Evolutionary conservation across 2,329 filamentous ascomycete genomes (phyloP).

Genomic region (Canariomyces notabilis): DNA sequence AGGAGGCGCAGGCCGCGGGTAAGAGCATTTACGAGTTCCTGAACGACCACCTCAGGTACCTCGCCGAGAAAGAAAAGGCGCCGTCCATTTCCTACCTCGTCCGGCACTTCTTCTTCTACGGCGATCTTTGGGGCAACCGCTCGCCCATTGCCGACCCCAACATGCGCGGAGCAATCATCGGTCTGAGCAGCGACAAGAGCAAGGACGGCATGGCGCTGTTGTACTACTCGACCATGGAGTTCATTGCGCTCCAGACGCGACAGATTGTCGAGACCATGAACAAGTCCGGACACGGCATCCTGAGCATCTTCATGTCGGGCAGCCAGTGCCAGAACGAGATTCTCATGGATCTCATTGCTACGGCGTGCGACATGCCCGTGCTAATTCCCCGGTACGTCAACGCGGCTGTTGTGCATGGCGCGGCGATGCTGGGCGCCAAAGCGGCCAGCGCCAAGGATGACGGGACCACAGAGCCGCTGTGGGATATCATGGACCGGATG

Average conservation of each 20-base stretch:
- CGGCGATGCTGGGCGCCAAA: constrained; percentile 95
- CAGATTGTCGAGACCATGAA: constrained; percentile 98
- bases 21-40: constrained; percentile 94
- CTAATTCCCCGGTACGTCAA: constrained; percentile 91
- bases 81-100: constrained; percentile 80
- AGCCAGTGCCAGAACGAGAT: constrained; percentile 95
- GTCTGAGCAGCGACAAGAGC: constrained; percentile 79
- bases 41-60: constrained; percentile 76
- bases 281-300: constrained; percentile 76
- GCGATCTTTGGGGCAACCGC: constrained; percentile 93
- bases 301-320: constrained; percentile 96
- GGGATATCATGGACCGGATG: constrained; percentile 97
- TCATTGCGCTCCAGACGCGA: constrained; percentile 92
- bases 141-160: constrained; percentile 87
- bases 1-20: constrained; percentile 74
- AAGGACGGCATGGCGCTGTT: constrained; percentile 82
- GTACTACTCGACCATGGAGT: constrained; percentile 97
- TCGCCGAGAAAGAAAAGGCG: constrained; percentile 63
- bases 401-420: constrained; percentile 94
- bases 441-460: constrained; percentile 78
- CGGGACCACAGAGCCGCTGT: constrained; percentile 79
- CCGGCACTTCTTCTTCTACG: constrained; percentile 97
- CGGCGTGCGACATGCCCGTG: constrained; percentile 86
- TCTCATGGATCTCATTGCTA: constrained; percentile 86
- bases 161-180: constrained; percentile 88